phyloP scores from a whole-genome alignment of 2,329 filamentous ascomycete genomes.

The Phoma herbarum region DNA sequence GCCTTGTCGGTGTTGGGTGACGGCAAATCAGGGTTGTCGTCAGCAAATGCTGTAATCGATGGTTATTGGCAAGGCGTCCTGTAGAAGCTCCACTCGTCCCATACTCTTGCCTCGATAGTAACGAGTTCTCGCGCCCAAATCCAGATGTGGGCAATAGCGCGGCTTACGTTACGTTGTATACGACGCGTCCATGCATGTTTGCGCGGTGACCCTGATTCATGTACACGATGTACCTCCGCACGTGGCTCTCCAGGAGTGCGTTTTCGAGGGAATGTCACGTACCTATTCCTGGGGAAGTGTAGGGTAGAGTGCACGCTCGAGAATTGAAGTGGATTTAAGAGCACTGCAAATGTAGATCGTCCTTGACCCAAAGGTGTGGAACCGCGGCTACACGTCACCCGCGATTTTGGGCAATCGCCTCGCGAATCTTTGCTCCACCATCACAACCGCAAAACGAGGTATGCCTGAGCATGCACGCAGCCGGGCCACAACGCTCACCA shows the following conservation, averaged over 20 bases:
- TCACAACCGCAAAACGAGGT: constrained; percentile 4
- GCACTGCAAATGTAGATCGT: constrained; percentile 18
- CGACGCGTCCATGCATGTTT: constrained; percentile 4
- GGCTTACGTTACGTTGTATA: constrained; percentile 8
- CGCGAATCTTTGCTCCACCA: constrained; percentile 8
- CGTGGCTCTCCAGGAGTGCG: not conserved
- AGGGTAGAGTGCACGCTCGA: not conserved
- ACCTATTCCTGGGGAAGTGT: not conserved
- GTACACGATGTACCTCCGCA: not conserved
- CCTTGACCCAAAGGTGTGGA: constrained; percentile 17
- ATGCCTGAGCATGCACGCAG: not conserved
- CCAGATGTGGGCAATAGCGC: constrained; percentile 16
- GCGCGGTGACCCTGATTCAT: constrained; percentile 12
- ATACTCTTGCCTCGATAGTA: constrained; percentile 16
- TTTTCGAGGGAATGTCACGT: not conserved
- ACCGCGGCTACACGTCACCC: constrained; percentile 11
- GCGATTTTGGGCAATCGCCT: constrained; percentile 5
- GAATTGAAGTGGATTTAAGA: constrained; percentile 33
- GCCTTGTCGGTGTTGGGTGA: constrained; percentile 9
- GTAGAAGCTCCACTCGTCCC: constrained; percentile 19
- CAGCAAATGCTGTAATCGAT: constrained; percentile 5
- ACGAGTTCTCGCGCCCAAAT: constrained; percentile 4
- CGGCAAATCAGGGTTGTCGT: constrained; percentile 2
- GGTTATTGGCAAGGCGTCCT: constrained; percentile 7
- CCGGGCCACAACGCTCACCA: not conserved